These are phyloP conservation scores for Cadophora sp. DNA, from an alignment of 2,329 filamentous ascomycete species.

Conservation along the genomic window DNA sequence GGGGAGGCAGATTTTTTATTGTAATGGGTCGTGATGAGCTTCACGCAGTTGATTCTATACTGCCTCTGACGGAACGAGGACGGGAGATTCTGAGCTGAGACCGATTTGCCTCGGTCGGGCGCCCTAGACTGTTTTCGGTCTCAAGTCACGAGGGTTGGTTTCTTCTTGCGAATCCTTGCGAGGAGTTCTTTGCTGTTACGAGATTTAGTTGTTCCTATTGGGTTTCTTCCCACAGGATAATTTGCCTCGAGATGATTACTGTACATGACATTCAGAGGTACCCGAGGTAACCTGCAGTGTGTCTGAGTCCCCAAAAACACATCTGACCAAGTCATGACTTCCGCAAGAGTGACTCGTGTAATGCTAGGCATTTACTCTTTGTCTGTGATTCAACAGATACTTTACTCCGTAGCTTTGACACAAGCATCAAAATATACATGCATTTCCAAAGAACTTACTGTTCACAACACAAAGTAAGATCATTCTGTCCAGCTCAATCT, in stretches of 20 bases:
- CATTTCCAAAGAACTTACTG: neutral
- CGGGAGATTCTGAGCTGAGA: constrained; percentile 11
- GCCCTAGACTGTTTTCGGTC: constrained; percentile 1
- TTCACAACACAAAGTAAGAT: neutral
- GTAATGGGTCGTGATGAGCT: constrained; percentile 42
- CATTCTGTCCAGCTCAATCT: neutral
- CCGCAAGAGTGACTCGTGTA: constrained; percentile 1
- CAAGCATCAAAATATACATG: neutral
- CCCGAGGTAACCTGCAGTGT: neutral
- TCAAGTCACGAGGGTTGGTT: neutral
- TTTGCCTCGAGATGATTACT: neutral
- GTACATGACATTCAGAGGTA: neutral
- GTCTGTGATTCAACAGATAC: neutral
- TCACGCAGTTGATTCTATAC: constrained; percentile 41
- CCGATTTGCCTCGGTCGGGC: constrained; percentile 22
- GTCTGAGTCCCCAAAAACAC: neutral
- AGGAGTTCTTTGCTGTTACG: neutral
- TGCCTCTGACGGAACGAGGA: constrained; percentile 25
- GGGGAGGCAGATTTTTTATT: constrained; percentile 34
- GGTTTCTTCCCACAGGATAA: neutral
- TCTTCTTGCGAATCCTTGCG: neutral
- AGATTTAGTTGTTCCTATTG: neutral
- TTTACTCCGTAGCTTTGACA: neutral
- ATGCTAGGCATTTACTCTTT: neutral
- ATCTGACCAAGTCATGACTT: constrained; percentile 5